These are phyloP conservation scores for Fusarium keratoplasticum DNA, from an alignment of 2,329 filamentous ascomycete species.

Conservation along the genomic window DNA sequence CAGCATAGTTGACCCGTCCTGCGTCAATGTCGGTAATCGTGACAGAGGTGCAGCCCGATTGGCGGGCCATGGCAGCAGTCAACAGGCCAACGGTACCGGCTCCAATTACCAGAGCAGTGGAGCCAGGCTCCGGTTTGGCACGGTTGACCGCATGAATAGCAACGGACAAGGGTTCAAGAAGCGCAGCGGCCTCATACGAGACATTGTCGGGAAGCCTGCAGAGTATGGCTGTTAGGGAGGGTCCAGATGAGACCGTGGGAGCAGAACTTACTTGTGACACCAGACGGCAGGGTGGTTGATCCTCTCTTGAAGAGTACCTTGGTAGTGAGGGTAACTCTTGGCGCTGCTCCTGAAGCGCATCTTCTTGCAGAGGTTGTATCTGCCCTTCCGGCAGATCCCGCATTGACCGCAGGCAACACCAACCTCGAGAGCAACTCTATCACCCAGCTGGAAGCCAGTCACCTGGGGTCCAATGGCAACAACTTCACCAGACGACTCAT, in stretches of 20 bases:
- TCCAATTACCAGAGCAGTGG: conserved; percentile 72
- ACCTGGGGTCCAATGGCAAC: conserved; percentile 66
- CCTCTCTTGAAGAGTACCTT: conserved; percentile 71
- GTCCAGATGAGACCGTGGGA: not conserved
- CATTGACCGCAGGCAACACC: conserved; percentile 66
- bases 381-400: conserved; percentile 62
- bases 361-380: conserved; percentile 72
- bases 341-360: conserved; percentile 72
- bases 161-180: conserved; percentile 72
- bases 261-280: conserved; percentile 67
- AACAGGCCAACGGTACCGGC: conserved; percentile 73
- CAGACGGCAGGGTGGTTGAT: conserved; percentile 72
- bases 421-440: conserved; percentile 69
- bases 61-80: conserved; percentile 71
- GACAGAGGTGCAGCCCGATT: conserved; percentile 69
- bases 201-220: conserved; percentile 67
- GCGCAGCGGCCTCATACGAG: conserved; percentile 69
- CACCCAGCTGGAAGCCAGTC: conserved; percentile 64
- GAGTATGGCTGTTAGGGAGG: conserved; percentile 13
- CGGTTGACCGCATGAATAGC: conserved; percentile 72
- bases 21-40: conserved; percentile 71
- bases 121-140: conserved; percentile 62
- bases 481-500: conserved; percentile 71
- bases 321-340: conserved; percentile 72
- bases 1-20: conserved; percentile 69